Percentiles rank a stretch among this genome's conserved stretches.
Evolutionary conservation across 2,329 filamentous ascomycete species (phyloP).

Genomic region (Paecilomyces dactylethromorphus): DNA sequence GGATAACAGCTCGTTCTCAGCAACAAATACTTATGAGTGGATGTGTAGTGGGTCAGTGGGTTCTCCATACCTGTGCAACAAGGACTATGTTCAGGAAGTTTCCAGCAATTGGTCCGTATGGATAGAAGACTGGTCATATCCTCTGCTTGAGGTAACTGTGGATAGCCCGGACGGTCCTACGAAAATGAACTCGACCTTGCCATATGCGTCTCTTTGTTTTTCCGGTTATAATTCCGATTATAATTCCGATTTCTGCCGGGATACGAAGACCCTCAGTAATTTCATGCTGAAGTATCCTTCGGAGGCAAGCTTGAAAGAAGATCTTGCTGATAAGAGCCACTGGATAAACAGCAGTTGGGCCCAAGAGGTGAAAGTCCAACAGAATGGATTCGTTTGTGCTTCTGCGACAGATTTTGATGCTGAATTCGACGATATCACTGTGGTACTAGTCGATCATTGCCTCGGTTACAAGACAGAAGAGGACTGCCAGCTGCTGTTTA

Average conservation of each 20-base stretch:
- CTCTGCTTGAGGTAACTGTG: background rate
- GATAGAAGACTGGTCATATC: background rate
- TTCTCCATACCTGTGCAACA: background rate
- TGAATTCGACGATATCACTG: background rate
- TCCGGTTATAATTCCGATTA: background rate
- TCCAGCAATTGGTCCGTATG: background rate
- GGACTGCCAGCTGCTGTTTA: conserved; percentile 14
- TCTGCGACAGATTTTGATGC: background rate
- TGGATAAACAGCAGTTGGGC: background rate
- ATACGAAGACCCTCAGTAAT: background rate
- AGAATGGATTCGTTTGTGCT: background rate
- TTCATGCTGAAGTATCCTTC: background rate
- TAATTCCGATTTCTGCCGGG: background rate
- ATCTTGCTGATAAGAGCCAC: background rate
- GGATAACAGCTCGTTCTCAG: background rate
- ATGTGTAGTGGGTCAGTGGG: background rate
- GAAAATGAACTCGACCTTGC: background rate
- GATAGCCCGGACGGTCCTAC: background rate
- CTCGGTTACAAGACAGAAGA: conserved; percentile 13
- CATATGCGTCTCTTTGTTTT: background rate
- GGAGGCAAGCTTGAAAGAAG: background rate
- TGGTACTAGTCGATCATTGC: conserved; percentile 11
- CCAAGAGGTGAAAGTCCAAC: background rate
- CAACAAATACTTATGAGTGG: background rate
- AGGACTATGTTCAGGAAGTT: background rate